These are phyloP conservation scores for Inga oerstediana DNA, from an alignment of 306 rosid species.

Conservation along the genomic window DNA sequence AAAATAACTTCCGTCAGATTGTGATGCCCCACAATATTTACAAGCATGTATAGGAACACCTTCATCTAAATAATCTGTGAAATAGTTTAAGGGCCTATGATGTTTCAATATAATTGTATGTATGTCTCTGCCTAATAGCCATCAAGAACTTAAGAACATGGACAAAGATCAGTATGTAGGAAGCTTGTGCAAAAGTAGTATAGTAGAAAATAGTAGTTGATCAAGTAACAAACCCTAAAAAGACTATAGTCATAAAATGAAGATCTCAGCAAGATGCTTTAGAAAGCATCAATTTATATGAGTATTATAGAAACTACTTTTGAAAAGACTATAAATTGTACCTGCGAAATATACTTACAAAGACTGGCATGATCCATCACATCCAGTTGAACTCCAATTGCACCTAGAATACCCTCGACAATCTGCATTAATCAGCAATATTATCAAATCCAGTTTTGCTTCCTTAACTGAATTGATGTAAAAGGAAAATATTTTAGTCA, in stretches of 20 bases:
- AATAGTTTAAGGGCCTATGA: too few species aligned
- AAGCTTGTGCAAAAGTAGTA: neutral
- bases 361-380: constrained; percentile 63
- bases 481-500: constrained; percentile 34
- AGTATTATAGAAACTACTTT: constrained; percentile 16
- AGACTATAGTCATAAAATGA: neutral
- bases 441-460: constrained; percentile 35
- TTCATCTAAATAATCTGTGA: too few species aligned
- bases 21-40: too few species aligned
- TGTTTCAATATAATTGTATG: too few species aligned
- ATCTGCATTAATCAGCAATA: constrained; percentile 55
- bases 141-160: constrained; percentile 15
- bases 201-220: neutral
- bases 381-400: constrained; percentile 77
- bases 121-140: neutral
- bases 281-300: constrained; percentile 4
- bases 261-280: constrained; percentile 18
- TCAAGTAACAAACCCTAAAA: neutral
- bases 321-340: constrained; percentile 34
- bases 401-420: constrained; percentile 74
- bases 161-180: constrained; percentile 7
- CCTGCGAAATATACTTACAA: constrained; percentile 68
- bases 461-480: constrained; percentile 21
- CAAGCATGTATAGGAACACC: too few species aligned
- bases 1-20: too few species aligned